Evolutionary conservation across 2,329 filamentous ascomycete genomes (phyloP).

Genomic region (Sporothrix brasiliensis): DNA sequence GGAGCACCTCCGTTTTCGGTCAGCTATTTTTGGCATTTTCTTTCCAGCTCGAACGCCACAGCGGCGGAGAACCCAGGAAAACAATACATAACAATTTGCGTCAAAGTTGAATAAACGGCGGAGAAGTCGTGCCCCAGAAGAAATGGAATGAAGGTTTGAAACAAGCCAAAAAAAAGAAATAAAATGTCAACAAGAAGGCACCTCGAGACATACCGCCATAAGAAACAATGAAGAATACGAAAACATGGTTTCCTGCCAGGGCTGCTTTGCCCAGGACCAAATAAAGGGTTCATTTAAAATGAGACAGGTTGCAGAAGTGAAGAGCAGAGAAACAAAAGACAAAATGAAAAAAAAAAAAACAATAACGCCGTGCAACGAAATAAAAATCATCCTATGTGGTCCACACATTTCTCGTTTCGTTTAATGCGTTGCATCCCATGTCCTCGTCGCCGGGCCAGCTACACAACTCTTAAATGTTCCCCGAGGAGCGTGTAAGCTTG

Average conservation of each 20-base stretch:
- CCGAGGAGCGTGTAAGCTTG: background rate
- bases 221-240: no score
- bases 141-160: background rate
- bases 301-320: conserved; percentile 15
- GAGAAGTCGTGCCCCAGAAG: background rate
- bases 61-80: background rate
- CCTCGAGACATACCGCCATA: conserved; percentile 2
- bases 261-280: conserved; percentile 11
- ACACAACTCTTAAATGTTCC: conserved; percentile 5
- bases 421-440: conserved; percentile 14
- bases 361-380: conserved; percentile 20
- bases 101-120: background rate
- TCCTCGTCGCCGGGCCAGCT: conserved; percentile 13
- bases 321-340: background rate
- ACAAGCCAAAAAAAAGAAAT: background rate
- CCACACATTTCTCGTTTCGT: conserved; percentile 21
- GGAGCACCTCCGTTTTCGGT: background rate
- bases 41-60: background rate
- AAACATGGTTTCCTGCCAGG: conserved; percentile 7
- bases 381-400: conserved; percentile 13
- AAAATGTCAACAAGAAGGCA: background rate
- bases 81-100: background rate
- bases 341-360: no score
- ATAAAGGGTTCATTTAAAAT: conserved; percentile 8
- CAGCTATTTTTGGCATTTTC: background rate